phyloP scores from a whole-genome alignment of 306 rosid species.

The Luffa aegyptiaca region DNA sequence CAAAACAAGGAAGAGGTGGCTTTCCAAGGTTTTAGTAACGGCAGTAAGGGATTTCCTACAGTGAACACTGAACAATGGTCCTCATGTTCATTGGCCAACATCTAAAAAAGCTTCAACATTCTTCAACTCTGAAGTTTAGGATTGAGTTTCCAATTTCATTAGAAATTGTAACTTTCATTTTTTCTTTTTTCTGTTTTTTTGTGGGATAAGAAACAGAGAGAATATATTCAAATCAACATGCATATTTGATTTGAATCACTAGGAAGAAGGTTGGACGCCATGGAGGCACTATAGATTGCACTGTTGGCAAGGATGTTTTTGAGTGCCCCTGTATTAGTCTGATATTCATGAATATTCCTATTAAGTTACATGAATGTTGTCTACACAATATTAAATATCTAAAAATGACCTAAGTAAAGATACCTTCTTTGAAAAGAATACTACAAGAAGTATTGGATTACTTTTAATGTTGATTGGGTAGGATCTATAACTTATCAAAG shows the following conservation, averaged over 20 bases:
- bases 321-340: not conserved
- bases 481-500: not conserved
- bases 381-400: no score
- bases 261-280: not conserved
- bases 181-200: no score
- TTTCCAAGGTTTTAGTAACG: not conserved
- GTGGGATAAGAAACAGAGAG: no score
- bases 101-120: not conserved
- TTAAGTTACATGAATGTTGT: no score
- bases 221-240: no score
- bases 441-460: not conserved
- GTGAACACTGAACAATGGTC: not conserved
- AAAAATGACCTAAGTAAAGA: not conserved
- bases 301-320: not conserved
- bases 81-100: not conserved
- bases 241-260: not conserved
- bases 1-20: not conserved
- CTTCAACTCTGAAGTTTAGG: not conserved
- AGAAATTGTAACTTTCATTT: not conserved
- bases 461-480: not conserved
- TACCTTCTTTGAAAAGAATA: not conserved
- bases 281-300: not conserved
- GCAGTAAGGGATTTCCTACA: not conserved
- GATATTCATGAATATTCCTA: not conserved
- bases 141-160: not conserved